These are phyloP conservation scores for Phytophthora europaea DNA, from an alignment of 352 stramenopile genomes.

Conservation along the genomic window DNA sequence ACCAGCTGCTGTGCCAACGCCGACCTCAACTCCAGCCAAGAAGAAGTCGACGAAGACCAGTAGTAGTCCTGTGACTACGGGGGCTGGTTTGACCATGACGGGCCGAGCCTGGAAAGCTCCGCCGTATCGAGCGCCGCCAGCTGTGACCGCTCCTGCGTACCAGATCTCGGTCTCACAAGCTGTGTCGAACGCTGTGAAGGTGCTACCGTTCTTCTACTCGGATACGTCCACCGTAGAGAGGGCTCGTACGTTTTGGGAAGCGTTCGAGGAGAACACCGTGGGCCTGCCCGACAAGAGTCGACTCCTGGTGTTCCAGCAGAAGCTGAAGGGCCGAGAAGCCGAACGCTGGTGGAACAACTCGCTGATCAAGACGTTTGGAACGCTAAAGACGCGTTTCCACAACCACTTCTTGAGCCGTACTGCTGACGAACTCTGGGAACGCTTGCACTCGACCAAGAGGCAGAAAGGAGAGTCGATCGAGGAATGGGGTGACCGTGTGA, in stretches of 20 bases:
- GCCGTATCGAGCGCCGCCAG: not conserved
- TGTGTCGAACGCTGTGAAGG: not conserved
- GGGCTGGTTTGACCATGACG: too few relatives aligned
- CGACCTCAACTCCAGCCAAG: too few relatives aligned
- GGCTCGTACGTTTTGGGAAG: not conserved
- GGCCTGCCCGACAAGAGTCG: not conserved
- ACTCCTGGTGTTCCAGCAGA: constrained; percentile 1
- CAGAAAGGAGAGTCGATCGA: not conserved
- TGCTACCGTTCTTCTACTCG: constrained; percentile 1
- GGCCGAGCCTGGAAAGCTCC: not conserved
- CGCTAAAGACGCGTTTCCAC: not conserved
- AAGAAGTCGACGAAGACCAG: not conserved
- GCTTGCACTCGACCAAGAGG: not conserved
- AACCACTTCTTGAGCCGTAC: constrained; percentile 6
- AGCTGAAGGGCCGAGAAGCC: not conserved
- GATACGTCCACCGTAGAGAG: not conserved
- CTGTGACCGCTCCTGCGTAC: not conserved
- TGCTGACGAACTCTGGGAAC: not conserved
- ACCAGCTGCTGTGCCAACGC: too few relatives aligned
- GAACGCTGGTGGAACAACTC: constrained; percentile 4
- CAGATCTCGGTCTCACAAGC: not conserved
- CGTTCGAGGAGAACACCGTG: not conserved
- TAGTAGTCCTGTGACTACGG: not conserved
- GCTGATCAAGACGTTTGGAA: not conserved
- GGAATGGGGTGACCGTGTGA: constrained; percentile 7